Conservation (phyloP, 1,284 basidiomycete species). For the Flammula alnicola region DNA sequence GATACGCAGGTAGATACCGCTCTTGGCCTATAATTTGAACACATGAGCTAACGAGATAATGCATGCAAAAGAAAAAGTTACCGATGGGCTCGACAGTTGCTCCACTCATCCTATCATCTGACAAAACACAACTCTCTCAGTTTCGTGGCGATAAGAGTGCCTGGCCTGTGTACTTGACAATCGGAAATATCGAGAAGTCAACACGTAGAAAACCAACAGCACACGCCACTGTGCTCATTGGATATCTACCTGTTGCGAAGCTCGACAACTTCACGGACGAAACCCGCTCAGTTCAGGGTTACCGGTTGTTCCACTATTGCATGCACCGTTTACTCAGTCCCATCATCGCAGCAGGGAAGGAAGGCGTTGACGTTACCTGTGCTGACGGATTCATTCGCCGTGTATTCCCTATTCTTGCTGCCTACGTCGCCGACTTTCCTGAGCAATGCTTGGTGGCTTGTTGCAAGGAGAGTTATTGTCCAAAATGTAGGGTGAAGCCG, state of each 20-base stretch:
- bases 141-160: conserved; percentile 39
- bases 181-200: conserved; percentile 42
- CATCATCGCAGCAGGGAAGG: conserved; percentile 34
- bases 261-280: conserved; percentile 38
- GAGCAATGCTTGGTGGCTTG: conserved; percentile 45
- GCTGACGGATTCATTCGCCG: conserved; percentile 36
- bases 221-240: conserved; percentile 36
- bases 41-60: no score
- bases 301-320: conserved; percentile 43
- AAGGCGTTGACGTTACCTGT: conserved; percentile 39
- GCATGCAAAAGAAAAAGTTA: no score
- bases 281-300: conserved; percentile 18
- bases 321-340: conserved; percentile 38
- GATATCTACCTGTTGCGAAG: conserved; percentile 44
- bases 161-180: conserved; percentile 42
- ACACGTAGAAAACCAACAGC: conserved; percentile 19
- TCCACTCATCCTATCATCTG: conserved; percentile 42
- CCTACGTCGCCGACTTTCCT: conserved; percentile 41
- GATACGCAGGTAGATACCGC: no score
- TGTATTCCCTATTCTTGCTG: conserved; percentile 29
- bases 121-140: conserved; percentile 41
- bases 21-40: no score
- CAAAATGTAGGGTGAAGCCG: conserved; percentile 27
- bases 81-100: conserved; percentile 35
- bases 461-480: conserved; percentile 37